These are phyloP conservation scores for Marsdenia floribunda DNA, from an alignment of 257 asterid species.

Conservation along the genomic window DNA sequence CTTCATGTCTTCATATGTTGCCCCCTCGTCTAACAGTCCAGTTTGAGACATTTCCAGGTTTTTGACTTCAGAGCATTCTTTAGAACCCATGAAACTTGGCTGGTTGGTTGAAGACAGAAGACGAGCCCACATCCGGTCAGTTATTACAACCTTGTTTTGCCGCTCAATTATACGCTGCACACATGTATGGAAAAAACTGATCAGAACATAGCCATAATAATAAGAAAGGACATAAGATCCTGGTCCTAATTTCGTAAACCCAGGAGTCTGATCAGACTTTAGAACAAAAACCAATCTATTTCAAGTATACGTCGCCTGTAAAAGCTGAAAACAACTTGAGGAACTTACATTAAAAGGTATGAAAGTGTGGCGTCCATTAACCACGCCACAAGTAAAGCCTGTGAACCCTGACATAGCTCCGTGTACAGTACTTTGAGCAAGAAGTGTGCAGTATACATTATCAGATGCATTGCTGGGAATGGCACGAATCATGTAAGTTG, in stretches of 20 bases:
- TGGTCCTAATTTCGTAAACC: not conserved
- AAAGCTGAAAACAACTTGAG: not conserved
- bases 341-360: constrained; percentile 45
- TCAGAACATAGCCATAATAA: not conserved
- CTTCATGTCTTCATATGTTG: constrained; percentile 11
- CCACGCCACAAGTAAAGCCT: constrained; percentile 46
- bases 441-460: constrained; percentile 49
- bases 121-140: constrained; percentile 55
- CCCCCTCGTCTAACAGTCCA: constrained; percentile 23
- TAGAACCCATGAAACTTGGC: constrained; percentile 39
- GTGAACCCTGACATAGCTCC: constrained; percentile 57
- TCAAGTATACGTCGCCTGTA: not conserved
- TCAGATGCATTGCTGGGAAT: constrained; percentile 56
- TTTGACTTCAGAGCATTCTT: constrained; percentile 11
- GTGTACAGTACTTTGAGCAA: constrained; percentile 55
- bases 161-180: constrained; percentile 43
- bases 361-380: constrained; percentile 46
- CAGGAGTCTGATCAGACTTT: not conserved
- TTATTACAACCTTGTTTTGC: constrained; percentile 47
- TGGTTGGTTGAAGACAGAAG: constrained; percentile 56
- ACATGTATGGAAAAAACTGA: not conserved
- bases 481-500: constrained; percentile 57
- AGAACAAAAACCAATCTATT: not conserved
- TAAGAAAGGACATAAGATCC: not conserved
- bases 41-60: constrained; percentile 12